A percentile compares a stretch with the other conserved stretches of the same genome.
Conservation (phyloP, 2,329 filamentous ascomycete genomes). For the Trichophyton verrucosum region DNA sequence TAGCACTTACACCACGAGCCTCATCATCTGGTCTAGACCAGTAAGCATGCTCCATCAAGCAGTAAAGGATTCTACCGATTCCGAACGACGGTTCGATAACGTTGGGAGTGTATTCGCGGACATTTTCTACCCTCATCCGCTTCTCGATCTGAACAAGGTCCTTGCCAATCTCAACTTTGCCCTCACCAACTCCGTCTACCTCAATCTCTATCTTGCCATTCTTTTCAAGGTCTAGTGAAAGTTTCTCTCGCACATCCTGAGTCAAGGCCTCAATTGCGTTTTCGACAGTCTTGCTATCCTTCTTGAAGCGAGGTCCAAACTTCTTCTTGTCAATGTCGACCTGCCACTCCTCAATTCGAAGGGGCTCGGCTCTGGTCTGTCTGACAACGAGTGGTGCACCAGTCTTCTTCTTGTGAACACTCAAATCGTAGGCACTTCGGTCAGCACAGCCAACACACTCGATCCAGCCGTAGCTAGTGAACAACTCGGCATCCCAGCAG, state of each 20-base stretch:
- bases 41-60: constrained; percentile 86
- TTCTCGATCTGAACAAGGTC: constrained; percentile 77
- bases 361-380: constrained; percentile 65
- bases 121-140: constrained; percentile 67
- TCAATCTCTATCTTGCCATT: constrained; percentile 65
- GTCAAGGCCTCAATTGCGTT: constrained; percentile 60
- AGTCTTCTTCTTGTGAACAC: constrained; percentile 86
- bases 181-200: constrained; percentile 53
- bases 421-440: constrained; percentile 85
- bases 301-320: constrained; percentile 91
- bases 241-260: constrained; percentile 69
- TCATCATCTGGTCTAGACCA: constrained; percentile 81
- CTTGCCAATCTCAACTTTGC: constrained; percentile 65
- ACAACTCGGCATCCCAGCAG: constrained; percentile 94
- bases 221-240: constrained; percentile 60
- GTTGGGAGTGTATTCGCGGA: constrained; percentile 85
- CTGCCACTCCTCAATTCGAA: constrained; percentile 73
- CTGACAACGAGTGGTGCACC: constrained; percentile 75
- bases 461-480: constrained; percentile 90
- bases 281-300: constrained; percentile 78
- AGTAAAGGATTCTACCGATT: constrained; percentile 88
- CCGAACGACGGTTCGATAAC: constrained; percentile 97
- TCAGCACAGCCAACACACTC: constrained; percentile 97
- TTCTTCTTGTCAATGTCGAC: constrained; percentile 87
- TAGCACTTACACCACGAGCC: constrained; percentile 65